Conservation (phyloP, 1,284 basidiomycete genomes). For the Dichomitus squalens region DNA sequence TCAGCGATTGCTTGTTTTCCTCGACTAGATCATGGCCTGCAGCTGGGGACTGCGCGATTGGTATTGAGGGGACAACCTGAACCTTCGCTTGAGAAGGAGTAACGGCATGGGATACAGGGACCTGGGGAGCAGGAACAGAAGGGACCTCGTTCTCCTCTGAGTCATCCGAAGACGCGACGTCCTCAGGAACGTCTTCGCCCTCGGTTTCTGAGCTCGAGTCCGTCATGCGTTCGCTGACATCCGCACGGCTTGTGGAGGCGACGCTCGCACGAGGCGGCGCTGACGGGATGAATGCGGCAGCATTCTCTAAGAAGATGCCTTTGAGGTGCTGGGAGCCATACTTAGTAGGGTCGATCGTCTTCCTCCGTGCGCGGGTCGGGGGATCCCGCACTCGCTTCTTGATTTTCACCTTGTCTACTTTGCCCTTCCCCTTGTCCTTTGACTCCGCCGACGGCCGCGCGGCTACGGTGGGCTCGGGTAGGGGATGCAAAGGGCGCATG, state of each 20-base stretch:
- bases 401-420: slow-evolving; percentile 22
- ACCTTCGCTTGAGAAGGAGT: slow-evolving; percentile 1
- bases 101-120: neutral
- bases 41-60: neutral
- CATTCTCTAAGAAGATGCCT: slow-evolving; percentile 60
- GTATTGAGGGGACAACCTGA: neutral
- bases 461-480: slow-evolving; percentile 42
- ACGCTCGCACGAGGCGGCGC: neutral
- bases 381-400: slow-evolving; percentile 31
- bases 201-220: slow-evolving; percentile 11
- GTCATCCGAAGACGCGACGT: neutral
- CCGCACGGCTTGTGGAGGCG: neutral
- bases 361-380: slow-evolving; percentile 49
- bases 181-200: slow-evolving; percentile 5
- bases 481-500: slow-evolving; percentile 66
- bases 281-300: slow-evolving; percentile 15
- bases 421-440: slow-evolving; percentile 18
- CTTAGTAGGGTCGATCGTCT: slow-evolving; percentile 65
- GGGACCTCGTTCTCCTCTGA: neutral
- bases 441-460: slow-evolving; percentile 18
- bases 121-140: neutral
- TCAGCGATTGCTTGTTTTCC: slow-evolving; percentile 51
- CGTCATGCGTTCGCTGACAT: neutral
- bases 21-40: slow-evolving; percentile 36
- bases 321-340: slow-evolving; percentile 70